These are phyloP conservation scores for Microcos paniculata DNA, from an alignment of 345 rosid genomes.

Conservation along the genomic window DNA sequence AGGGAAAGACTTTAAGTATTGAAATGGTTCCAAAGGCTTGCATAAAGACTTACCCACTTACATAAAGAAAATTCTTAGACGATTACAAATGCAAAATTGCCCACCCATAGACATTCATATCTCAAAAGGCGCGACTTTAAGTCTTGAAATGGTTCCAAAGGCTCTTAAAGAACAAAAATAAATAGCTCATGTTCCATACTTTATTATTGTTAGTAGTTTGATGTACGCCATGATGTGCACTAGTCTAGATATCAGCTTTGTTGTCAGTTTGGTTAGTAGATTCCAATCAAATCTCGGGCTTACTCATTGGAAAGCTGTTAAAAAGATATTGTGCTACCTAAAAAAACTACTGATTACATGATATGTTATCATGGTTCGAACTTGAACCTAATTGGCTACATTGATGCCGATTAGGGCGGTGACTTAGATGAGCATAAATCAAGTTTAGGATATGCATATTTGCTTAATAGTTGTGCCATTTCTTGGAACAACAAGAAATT, in stretches of 20 bases:
- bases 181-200: not conserved
- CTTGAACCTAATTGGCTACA: not conserved
- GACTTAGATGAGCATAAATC: not conserved
- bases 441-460: too few species aligned
- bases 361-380: not conserved
- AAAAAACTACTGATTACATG: not conserved
- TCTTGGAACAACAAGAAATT: too few species aligned
- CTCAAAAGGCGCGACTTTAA: not conserved
- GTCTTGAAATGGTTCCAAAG: too few species aligned
- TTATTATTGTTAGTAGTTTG: not conserved
- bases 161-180: not conserved
- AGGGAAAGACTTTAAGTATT: too few species aligned
- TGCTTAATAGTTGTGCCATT: too few species aligned
- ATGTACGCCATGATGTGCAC: too few species aligned
- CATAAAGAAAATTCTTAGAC: not conserved
- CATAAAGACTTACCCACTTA: too few species aligned
- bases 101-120: not conserved
- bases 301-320: conserved; percentile 1
- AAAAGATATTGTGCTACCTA: conserved; percentile 6
- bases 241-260: not conserved
- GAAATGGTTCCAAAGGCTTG: too few species aligned
- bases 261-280: not conserved
- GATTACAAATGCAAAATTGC: not conserved
- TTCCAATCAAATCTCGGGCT: conserved; percentile 1
- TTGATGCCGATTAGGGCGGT: not conserved